Conservation (phyloP, 306 rosid species). For the Dryas alaskensis region DNA sequence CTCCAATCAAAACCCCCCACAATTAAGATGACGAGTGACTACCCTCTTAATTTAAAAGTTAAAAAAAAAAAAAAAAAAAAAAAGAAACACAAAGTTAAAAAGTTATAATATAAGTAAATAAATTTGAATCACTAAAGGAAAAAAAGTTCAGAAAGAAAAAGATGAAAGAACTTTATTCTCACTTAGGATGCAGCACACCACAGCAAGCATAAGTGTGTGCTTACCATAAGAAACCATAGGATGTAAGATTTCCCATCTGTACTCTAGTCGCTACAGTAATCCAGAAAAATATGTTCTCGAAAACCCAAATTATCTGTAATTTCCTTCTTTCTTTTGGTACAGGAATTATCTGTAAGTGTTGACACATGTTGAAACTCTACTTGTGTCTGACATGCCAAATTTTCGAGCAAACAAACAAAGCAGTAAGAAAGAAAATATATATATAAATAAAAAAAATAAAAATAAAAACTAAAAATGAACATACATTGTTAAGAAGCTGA, state of each 20-base stretch:
- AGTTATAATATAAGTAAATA: neutral
- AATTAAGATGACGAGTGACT: neutral
- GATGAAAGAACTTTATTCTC: conserved; percentile 4
- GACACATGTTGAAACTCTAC: too few relatives aligned
- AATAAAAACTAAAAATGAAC: neutral
- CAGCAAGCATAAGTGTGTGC: neutral
- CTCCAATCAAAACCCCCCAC: too few relatives aligned
- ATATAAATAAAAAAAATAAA: too few relatives aligned
- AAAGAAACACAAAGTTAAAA: neutral
- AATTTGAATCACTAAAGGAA: neutral
- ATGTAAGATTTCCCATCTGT: neutral
- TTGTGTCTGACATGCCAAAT: too few relatives aligned
- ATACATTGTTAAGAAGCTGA: conserved; percentile 63
- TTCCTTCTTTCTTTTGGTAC: neutral
- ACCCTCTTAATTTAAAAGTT: neutral
- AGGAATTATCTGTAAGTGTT: too few relatives aligned
- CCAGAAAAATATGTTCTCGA: neutral
- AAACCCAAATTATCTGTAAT: neutral
- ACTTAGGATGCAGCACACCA: conserved; percentile 3
- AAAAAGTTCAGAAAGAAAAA: neutral
- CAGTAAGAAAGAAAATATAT: neutral
- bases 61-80: neutral
- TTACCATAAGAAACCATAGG: neutral
- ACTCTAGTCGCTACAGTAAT: neutral
- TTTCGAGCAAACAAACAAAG: neutral